Base-by-base conservation (phyloP, 1,139 yeast genomes). In the Pichia sp. region DNA sequence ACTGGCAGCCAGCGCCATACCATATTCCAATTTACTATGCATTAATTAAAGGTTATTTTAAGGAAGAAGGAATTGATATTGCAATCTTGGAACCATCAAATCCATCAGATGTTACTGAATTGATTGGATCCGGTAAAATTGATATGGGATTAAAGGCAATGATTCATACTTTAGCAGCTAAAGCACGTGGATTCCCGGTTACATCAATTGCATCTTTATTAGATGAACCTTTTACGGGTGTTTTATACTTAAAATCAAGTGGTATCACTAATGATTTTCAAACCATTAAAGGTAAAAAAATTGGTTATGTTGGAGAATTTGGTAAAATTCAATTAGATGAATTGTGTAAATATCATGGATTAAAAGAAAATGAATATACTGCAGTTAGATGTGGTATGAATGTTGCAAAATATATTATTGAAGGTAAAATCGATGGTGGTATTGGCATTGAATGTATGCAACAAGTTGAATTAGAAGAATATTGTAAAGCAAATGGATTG, bases 321-420 rank as follows among this genome's bases (percentile, higher is more conserved):
- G 82, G 82, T 43, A 77, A 77, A 64, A 76, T 77, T 56, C 82
- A 77, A 62, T 65, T 77, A 48, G 81, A 77, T 56, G 82, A 77
- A 59, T 67, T 77, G 57, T 75, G 80, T 55, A 71, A 73, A 55
- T 75, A 76, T 62, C 76, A 72, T 55, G 80, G 80, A 37, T 74
- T 76, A 79, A 70, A 70, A 34, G 80, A 80, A 29, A 67, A 68
- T 39, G 81, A 77, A 60, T 77, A 76, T 61, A 75, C 79, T 47
- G 79, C 81, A n/a, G 78, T 77, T 45, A 70, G 81, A 61, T 76
- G 81, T 57, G 81, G 82, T 45, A 77, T 77, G 82, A 77, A 77
- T 57, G 81, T 77, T 45, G 79, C 81, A 50, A 75, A 75, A 58
- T 72, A 71, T 57, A 76, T 77, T 56, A 73, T 77, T 50, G 78